phyloP scores from a whole-genome alignment of 306 rosid species.

The Cucurbita ficifolia region DNA sequence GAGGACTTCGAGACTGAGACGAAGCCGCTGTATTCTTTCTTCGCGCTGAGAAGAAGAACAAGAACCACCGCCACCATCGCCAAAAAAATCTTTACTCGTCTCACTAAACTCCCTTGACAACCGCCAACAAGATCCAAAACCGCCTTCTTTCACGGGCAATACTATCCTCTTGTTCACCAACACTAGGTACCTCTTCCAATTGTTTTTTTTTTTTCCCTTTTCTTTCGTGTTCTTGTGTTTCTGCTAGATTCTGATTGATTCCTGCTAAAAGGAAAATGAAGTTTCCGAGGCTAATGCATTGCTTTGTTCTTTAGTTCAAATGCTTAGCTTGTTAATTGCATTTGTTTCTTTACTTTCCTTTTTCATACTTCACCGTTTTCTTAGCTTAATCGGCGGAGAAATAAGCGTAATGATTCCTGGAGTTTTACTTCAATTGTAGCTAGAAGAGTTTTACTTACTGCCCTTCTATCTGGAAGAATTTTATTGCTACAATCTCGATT shows the following conservation, averaged over 20 bases:
- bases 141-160: constrained; percentile 4
- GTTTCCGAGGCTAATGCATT: not conserved
- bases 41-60: constrained; percentile 16
- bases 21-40: constrained; percentile 33
- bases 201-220: not conserved
- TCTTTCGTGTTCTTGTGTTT: not conserved
- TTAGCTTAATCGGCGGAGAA: not conserved
- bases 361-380: not conserved
- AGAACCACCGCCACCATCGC: not conserved
- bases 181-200: constrained; percentile 21
- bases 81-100: constrained; percentile 8
- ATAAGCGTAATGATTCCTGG: not conserved
- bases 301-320: not conserved
- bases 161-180: constrained; percentile 10
- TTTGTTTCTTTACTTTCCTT: not conserved
- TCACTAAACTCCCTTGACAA: not conserved
- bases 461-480: not conserved
- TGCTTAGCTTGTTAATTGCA: not conserved
- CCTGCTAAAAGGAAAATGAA: not conserved
- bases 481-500: not conserved
- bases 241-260: constrained; percentile 3
- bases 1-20: constrained; percentile 19
- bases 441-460: too few relatives aligned
- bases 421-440: too few relatives aligned
- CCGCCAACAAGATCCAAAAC: constrained; percentile 24